Conservation (phyloP, 164 flowering plant species). For the Pachysandra terminalis region DNA sequence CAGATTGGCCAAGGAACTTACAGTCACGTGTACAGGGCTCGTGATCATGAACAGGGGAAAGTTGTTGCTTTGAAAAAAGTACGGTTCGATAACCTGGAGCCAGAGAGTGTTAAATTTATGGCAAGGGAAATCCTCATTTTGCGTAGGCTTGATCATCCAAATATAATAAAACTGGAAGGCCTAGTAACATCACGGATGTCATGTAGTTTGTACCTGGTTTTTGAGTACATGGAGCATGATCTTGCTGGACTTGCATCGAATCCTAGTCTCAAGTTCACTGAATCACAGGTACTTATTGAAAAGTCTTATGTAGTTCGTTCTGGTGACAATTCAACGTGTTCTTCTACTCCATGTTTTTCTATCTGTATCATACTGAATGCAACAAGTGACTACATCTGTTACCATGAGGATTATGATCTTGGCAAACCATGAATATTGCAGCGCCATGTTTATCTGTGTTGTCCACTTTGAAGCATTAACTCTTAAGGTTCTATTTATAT, state of each 20-base stretch:
- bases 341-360: neutral
- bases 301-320: neutral
- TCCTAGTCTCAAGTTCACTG: conserved; percentile 78
- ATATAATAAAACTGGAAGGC: conserved; percentile 87
- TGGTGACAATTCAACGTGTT: neutral
- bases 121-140: conserved; percentile 91
- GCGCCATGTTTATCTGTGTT: neutral
- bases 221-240: conserved; percentile 98
- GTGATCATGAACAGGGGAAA: conserved; percentile 85
- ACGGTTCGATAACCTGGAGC: conserved; percentile 86
- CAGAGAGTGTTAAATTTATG: conserved; percentile 96
- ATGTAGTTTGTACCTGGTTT: conserved; percentile 85
- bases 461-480: neutral
- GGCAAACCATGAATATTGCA: neutral
- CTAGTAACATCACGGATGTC: conserved; percentile 89
- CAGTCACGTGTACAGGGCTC: conserved; percentile 88
- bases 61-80: conserved; percentile 96
- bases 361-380: neutral
- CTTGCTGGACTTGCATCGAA: conserved; percentile 82
- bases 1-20: conserved; percentile 99
- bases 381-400: no score
- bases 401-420: no score
- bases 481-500: conserved; percentile 7
- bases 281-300: conserved; percentile 60
- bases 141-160: conserved; percentile 92